phyloP scores from a whole-genome alignment of 352 stramenopile genomes.

The Aphanomyces cochlioides region DNA sequence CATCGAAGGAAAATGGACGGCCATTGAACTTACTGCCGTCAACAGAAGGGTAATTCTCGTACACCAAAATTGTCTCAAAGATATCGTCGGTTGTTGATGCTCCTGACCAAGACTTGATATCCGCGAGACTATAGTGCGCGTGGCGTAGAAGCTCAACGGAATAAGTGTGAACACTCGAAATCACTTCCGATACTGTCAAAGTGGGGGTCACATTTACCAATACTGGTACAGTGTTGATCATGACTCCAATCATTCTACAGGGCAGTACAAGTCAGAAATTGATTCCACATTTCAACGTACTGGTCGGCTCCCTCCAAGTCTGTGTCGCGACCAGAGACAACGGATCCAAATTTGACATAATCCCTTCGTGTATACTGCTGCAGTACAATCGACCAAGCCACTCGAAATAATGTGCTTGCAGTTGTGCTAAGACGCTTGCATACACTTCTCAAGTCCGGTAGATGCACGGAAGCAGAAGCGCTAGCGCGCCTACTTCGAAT shows the following conservation, averaged over 20 bases:
- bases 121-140: neutral
- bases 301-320: neutral
- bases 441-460: neutral
- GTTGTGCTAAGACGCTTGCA: neutral
- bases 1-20: neutral
- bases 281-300: neutral
- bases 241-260: constrained; percentile 4
- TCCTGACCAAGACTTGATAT: neutral
- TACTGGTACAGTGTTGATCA: constrained; percentile 7
- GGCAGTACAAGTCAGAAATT: neutral
- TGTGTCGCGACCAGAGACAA: neutral
- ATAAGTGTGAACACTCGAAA: neutral
- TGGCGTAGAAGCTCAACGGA: neutral
- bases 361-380: neutral
- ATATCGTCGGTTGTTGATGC: neutral
- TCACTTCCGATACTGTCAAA: neutral
- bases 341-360: constrained; percentile 3
- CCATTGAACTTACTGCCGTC: neutral
- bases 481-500: neutral
- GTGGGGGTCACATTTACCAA: neutral
- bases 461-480: neutral
- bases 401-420: neutral
- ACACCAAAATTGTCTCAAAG: constrained; percentile 6
- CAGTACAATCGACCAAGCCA: constrained; percentile 1
- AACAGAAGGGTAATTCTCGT: neutral